Evolutionary conservation across 2,329 filamentous ascomycete species (phyloP).

Genomic region (Huntiella bhutanensis): DNA sequence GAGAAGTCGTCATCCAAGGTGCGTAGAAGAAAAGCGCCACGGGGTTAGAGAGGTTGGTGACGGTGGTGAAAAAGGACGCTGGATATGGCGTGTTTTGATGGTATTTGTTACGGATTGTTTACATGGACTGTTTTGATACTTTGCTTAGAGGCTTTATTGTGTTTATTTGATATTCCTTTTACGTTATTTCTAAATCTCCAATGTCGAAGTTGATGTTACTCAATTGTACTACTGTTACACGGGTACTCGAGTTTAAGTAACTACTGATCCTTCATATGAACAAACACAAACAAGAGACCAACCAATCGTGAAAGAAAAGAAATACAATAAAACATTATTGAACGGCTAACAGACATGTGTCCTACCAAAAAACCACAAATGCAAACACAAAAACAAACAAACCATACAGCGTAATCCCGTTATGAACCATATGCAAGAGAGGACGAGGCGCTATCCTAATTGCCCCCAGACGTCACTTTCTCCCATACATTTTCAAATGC

Average conservation of each 20-base stretch:
- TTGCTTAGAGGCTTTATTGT: conserved; percentile 1
- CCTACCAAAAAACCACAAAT: not conserved
- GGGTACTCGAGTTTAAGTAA: not conserved
- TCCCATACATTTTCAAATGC: conserved; percentile 52
- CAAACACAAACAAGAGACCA: too few relatives aligned
- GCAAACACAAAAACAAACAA: not conserved
- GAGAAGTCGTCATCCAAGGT: conserved; percentile 2
- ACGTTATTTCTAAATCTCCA: not conserved
- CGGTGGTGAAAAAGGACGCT: not conserved
- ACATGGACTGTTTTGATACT: conserved; percentile 4
- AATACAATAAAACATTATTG: not conserved
- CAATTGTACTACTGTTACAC: not conserved
- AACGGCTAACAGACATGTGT: not conserved
- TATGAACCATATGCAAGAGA: conserved; percentile 6
- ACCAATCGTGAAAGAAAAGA: not conserved
- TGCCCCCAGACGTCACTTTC: conserved; percentile 26
- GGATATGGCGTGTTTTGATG: conserved; percentile 3
- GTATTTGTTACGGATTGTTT: conserved; percentile 3
- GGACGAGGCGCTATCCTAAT: conserved; percentile 2
- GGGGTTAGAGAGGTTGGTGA: conserved; percentile 4
- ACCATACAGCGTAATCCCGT: not conserved
- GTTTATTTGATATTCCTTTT: not conserved
- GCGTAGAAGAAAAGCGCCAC: conserved; percentile 11
- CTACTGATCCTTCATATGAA: too few relatives aligned
- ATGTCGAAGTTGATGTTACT: too few relatives aligned